These are phyloP conservation scores for Thelephora ganbajun DNA, from an alignment of 768 basidiomycete genomes.

Conservation along the genomic window DNA sequence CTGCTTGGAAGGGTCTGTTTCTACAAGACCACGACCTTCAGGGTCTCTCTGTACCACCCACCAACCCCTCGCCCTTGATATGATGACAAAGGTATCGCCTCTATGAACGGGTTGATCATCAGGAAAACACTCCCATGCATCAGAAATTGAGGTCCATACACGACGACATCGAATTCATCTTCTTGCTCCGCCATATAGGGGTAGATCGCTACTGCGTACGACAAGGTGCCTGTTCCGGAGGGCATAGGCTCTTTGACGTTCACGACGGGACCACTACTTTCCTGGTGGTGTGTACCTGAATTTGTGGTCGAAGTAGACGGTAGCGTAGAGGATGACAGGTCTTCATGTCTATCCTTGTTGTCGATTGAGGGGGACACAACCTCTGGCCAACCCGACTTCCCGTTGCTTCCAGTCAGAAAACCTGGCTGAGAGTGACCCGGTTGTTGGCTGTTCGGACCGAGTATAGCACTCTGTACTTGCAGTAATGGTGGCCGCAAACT, in stretches of 20 bases:
- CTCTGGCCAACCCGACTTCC: constrained; percentile 69
- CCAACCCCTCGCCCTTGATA: constrained; percentile 94
- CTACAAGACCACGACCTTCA: constrained; percentile 66
- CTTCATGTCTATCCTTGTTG: constrained; percentile 27
- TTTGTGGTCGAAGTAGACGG: constrained; percentile 12
- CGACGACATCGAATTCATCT: constrained; percentile 95
- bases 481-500: constrained; percentile 48
- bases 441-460: constrained; percentile 19
- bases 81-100: constrained; percentile 86
- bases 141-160: constrained; percentile 38
- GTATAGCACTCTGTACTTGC: constrained; percentile 42
- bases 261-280: constrained; percentile 10
- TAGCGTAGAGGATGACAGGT: constrained; percentile 26
- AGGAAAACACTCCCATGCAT: neutral
- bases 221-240: constrained; percentile 34
- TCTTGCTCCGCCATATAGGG: constrained; percentile 98
- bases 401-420: constrained; percentile 40
- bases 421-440: constrained; percentile 21
- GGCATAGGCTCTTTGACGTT: constrained; percentile 16
- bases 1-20: constrained; percentile 65
- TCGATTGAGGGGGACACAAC: constrained; percentile 45
- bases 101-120: constrained; percentile 22
- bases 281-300: constrained; percentile 14
- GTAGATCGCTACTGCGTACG: constrained; percentile 96
- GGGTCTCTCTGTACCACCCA: constrained; percentile 98